A percentile compares a stretch with the other conserved stretches of the same genome.
Evolutionary conservation across 768 basidiomycete species (phyloP).

Genomic region (Omphalotus guepiniiformis): DNA sequence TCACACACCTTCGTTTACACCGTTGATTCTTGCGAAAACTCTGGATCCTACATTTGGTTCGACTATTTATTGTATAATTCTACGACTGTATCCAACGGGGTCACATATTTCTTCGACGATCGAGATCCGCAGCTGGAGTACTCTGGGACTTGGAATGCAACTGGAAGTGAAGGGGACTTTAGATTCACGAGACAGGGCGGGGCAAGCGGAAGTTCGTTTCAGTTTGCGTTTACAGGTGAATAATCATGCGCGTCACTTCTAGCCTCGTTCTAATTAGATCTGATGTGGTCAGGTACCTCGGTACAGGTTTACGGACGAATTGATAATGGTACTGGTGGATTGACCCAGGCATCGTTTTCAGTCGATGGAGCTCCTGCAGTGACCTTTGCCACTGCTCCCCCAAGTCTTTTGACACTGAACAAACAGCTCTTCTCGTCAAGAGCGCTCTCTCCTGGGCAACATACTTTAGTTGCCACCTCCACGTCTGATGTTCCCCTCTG

Average conservation of each 20-base stretch:
- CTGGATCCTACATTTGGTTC: slow-evolving; percentile 15
- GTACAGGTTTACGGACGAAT: slow-evolving; percentile 18
- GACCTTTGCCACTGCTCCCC: slow-evolving; percentile 14
- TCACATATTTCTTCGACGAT: slow-evolving; percentile 20
- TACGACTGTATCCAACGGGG: slow-evolving; percentile 12
- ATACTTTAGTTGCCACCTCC: slow-evolving; percentile 15
- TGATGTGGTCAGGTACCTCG: slow-evolving; percentile 12
- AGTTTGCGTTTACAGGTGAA: slow-evolving; percentile 16
- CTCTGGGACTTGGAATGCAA: slow-evolving; percentile 15
- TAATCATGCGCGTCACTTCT: not conserved
- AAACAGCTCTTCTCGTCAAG: slow-evolving; percentile 17
- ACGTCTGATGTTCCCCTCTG: slow-evolving; percentile 10
- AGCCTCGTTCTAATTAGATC: not conserved
- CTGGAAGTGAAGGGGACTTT: slow-evolving; percentile 14
- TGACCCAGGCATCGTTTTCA: slow-evolving; percentile 16
- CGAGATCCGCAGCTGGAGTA: slow-evolving; percentile 14
- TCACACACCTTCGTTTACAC: slow-evolving; percentile 19
- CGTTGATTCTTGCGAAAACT: slow-evolving; percentile 12
- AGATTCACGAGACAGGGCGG: slow-evolving; percentile 14
- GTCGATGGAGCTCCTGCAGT: slow-evolving; percentile 17
- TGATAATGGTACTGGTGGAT: slow-evolving; percentile 14
- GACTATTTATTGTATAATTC: slow-evolving; percentile 22
- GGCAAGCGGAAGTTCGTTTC: slow-evolving; percentile 12
- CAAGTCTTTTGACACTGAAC: slow-evolving; percentile 14
- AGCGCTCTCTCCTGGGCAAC: slow-evolving; percentile 13